Evolutionary conservation across 768 basidiomycete genomes (phyloP).

Genomic region (Cubamyces lactineus): DNA sequence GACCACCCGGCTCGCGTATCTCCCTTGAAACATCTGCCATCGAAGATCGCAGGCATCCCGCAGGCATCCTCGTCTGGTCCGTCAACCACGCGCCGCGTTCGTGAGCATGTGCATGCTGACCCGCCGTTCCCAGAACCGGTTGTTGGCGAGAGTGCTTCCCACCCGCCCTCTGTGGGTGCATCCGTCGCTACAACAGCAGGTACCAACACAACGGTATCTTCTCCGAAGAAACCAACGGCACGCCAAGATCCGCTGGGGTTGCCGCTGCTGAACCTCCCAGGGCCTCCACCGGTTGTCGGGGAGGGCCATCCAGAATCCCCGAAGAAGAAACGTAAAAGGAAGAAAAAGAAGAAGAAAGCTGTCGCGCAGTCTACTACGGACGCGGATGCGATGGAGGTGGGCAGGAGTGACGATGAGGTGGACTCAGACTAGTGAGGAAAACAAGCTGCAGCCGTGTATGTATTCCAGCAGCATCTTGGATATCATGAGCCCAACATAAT

Average conservation of each 20-base stretch:
- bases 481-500: no score
- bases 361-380: constrained; percentile 2
- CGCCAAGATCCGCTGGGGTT: constrained; percentile 17
- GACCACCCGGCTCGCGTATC: background rate
- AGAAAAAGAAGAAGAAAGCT: constrained; percentile 43
- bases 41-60: background rate
- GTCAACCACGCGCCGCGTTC: background rate
- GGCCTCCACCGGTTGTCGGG: constrained; percentile 43
- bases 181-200: no score
- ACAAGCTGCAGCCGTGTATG: no score
- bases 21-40: background rate
- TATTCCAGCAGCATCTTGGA: no score
- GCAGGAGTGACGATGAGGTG: background rate
- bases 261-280: constrained; percentile 59
- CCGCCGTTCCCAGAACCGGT: background rate
- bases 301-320: constrained; percentile 27
- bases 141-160: background rate
- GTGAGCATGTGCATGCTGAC: background rate
- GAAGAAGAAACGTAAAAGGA: constrained; percentile 63
- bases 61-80: no score
- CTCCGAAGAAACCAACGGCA: background rate
- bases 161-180: background rate
- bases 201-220: background rate
- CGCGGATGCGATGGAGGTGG: constrained; percentile 4
- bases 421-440: background rate